Conservation (phyloP, 2,329 filamentous ascomycete genomes). For the Aaosphaeria arxii region DNA sequence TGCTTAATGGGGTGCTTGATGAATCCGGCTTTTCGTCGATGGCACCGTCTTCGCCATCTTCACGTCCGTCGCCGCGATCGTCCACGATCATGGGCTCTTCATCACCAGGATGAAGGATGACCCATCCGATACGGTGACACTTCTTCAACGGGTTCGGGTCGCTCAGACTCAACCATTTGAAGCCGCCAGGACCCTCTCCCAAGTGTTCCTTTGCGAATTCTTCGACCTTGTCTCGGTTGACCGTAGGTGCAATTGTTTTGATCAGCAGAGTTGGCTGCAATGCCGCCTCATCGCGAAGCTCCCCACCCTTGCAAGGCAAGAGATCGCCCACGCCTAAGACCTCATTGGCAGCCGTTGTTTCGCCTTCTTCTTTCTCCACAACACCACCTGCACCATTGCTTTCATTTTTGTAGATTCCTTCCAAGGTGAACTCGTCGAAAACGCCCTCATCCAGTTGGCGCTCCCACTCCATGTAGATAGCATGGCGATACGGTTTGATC, state of each 20-base stretch:
- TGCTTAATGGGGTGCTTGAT: slow-evolving; percentile 41
- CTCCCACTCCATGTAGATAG: slow-evolving; percentile 82
- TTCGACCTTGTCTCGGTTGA: slow-evolving; percentile 90
- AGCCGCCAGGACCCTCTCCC: slow-evolving; percentile 85
- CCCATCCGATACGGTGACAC: slow-evolving; percentile 97
- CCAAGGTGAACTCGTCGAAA: slow-evolving; percentile 92
- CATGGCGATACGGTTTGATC: slow-evolving; percentile 75
- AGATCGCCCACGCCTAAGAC: slow-evolving; percentile 90
- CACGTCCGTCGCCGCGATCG: slow-evolving; percentile 71
- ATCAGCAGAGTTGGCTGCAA: slow-evolving; percentile 91
- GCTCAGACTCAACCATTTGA: slow-evolving; percentile 92
- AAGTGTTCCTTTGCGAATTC: slow-evolving; percentile 92
- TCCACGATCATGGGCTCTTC: slow-evolving; percentile 60
- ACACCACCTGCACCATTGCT: slow-evolving; percentile 82
- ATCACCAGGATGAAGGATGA: slow-evolving; percentile 81
- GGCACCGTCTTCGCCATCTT: slow-evolving; percentile 57
- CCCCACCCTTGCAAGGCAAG: slow-evolving; percentile 76
- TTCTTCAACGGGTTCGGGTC: slow-evolving; percentile 97
- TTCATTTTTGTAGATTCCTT: slow-evolving; percentile 91
- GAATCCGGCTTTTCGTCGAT: slow-evolving; percentile 52
- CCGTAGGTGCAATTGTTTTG: slow-evolving; percentile 96
- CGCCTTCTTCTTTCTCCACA: slow-evolving; percentile 92
- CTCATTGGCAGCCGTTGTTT: slow-evolving; percentile 86
- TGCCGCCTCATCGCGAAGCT: slow-evolving; percentile 84
- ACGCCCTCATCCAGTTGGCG: slow-evolving; percentile 78